Evolutionary conservation across 768 basidiomycete genomes (phyloP).

Genomic region (Daedaleopsis nitida): DNA sequence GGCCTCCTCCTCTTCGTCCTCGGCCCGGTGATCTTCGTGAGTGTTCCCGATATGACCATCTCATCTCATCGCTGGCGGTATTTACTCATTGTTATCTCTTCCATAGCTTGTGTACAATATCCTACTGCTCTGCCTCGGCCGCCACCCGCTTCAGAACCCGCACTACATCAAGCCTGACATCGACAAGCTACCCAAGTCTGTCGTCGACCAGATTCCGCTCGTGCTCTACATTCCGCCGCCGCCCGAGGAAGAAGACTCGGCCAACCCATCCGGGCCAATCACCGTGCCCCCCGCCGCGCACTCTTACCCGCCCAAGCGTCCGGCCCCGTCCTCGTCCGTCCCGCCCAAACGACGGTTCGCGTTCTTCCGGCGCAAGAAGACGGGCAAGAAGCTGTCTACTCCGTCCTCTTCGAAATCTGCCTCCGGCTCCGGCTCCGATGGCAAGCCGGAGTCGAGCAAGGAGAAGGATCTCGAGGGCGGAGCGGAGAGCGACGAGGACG

Average conservation of each 20-base stretch:
- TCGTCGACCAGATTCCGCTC: constrained; percentile 80
- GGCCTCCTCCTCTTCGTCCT: constrained; percentile 78
- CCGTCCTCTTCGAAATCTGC: neutral
- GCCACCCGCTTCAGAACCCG: constrained; percentile 77
- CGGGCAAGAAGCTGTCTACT: constrained; percentile 12
- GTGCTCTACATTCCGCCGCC: constrained; percentile 86
- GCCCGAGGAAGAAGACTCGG: constrained; percentile 41
- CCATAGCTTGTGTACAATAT: constrained; percentile 75
- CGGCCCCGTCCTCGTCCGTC: constrained; percentile 20
- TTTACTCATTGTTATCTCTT: neutral
- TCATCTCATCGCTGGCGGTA: too few relatives aligned
- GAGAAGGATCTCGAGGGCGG: constrained; percentile 22
- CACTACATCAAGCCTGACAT: constrained; percentile 77
- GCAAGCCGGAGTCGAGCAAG: constrained; percentile 15
- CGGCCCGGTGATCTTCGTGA: constrained; percentile 76
- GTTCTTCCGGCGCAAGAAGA: constrained; percentile 42
- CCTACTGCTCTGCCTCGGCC: constrained; percentile 74
- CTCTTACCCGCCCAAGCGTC: constrained; percentile 61
- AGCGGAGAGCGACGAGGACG: constrained; percentile 24
- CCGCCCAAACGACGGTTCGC: constrained; percentile 50
- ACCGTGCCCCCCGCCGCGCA: constrained; percentile 53
- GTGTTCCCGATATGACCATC: constrained; percentile 27
- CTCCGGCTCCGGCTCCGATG: neutral
- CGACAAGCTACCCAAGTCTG: constrained; percentile 66
- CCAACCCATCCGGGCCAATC: constrained; percentile 32